Evolutionary conservation across 345 rosid species (phyloP).

Genomic region (Noccaea bulbosa): DNA sequence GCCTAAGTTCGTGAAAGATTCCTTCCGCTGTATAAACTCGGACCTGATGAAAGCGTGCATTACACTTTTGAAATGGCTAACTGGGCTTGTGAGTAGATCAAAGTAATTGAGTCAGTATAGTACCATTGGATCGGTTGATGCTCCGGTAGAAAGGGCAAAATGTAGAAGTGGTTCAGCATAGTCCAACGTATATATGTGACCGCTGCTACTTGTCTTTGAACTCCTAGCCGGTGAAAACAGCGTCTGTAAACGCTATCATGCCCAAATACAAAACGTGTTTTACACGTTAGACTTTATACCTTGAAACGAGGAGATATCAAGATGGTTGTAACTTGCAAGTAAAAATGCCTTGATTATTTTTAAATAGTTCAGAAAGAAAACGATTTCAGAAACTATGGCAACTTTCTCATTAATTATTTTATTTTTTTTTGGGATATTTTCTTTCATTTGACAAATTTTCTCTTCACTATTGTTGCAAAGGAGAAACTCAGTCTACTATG

Average conservation of each 20-base stretch:
- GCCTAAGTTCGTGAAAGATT: conserved; percentile 59
- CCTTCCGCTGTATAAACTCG: conserved; percentile 58
- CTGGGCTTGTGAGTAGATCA: background rate
- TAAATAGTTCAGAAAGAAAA: background rate
- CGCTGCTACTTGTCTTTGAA: conserved; percentile 44
- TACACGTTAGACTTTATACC: background rate
- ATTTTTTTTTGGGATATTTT: background rate
- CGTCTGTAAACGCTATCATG: conserved; percentile 64
- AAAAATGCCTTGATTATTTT: background rate
- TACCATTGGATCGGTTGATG: conserved; percentile 61
- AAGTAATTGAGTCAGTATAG: background rate
- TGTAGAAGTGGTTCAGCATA: conserved; percentile 76
- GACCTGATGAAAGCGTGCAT: conserved; percentile 47
- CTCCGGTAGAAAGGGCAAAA: conserved; percentile 70
- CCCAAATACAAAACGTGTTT: background rate
- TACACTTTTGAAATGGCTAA: background rate
- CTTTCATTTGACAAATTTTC: background rate
- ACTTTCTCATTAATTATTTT: background rate
- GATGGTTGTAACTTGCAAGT: conserved; percentile 7
- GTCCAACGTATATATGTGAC: conserved; percentile 66
- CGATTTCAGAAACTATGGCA: background rate
- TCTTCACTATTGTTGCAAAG: background rate
- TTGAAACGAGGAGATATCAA: background rate
- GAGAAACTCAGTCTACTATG: background rate
- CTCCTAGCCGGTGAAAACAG: conserved; percentile 69